Evolutionary conservation across 306 rosid genomes (phyloP), one percentile per base, ranked within the genome.

Genomic region (Neltuma alba): DNA sequence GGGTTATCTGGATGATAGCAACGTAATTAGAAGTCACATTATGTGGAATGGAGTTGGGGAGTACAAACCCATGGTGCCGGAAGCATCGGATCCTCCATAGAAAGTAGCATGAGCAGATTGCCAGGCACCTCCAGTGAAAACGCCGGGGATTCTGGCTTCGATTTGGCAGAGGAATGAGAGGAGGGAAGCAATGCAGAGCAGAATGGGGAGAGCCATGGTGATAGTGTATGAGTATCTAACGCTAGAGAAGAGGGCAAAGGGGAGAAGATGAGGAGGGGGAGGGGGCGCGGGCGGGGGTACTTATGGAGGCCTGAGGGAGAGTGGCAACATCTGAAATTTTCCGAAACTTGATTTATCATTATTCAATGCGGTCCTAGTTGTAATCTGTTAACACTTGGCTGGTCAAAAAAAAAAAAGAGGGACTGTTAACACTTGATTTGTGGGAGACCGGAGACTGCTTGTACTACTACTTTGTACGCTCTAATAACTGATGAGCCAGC

Each of bases 21-120:
- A 15, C 20, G 4, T 69, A 41, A 89, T 86, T 28, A 86, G 84
- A 11, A 87, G 89, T 83, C 40, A 42, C 41, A 65, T 31, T 74
- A 18, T 44, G 45, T 6, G 57, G 31, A 18, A 2, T 40, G 41
- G 37, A 9, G 64, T 41, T 9, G 3, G n/a, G 41, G 70, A 44
- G 76, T 5, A 72, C 86, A 6, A 52, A 94, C 99, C 99, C 99
- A 95, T 95, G 4, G 99, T 95, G 80, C 99, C 99, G 27, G 99
- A 95, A 42, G 99, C 99, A 71, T 95, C 98, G 2, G 98, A 38
- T 60, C 99, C 98, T 0, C 99, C 99, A 48, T 95, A 95, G 88
- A 95, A 95, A 75, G 99, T 95, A 18, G 99, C 99, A 9, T 95
- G 99, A 50, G 99, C 99, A 44, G 21, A 72, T 66, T 95, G 75